These are phyloP conservation scores for Apiospora pterosperma DNA, from an alignment of 2,329 filamentous ascomycete genomes.

Conservation along the genomic window DNA sequence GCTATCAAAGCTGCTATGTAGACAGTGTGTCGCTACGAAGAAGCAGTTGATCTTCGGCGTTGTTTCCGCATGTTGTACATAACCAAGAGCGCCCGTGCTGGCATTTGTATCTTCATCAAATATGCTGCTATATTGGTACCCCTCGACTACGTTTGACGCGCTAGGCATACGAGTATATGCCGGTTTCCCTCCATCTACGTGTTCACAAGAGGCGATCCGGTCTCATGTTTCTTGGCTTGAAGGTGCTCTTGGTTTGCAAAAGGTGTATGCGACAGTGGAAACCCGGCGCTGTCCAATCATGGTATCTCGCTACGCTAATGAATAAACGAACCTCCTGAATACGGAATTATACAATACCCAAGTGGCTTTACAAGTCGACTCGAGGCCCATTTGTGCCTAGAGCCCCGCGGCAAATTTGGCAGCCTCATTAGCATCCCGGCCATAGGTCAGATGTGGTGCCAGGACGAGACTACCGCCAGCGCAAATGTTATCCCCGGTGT, in stretches of 20 bases:
- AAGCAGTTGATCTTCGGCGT: neutral
- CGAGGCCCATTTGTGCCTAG: neutral
- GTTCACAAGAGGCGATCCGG: neutral
- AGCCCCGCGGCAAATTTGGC: conserved; percentile 7
- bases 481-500: conserved; percentile 30
- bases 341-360: neutral
- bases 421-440: conserved; percentile 19
- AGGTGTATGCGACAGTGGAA: neutral
- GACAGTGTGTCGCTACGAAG: neutral
- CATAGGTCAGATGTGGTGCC: conserved; percentile 11
- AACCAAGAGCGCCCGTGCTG: neutral
- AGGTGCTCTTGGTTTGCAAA: no score
- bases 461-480: conserved; percentile 21
- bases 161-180: neutral
- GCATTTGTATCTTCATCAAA: neutral
- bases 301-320: neutral
- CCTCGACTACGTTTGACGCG: neutral
- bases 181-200: no score
- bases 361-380: neutral
- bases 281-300: no score
- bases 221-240: neutral
- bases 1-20: conserved; percentile 46
- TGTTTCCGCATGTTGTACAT: neutral
- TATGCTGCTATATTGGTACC: neutral
- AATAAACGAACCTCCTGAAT: neutral